These are phyloP conservation scores for Trichoderma hamatum DNA, from an alignment of 2,329 filamentous ascomycete genomes.

Conservation along the genomic window DNA sequence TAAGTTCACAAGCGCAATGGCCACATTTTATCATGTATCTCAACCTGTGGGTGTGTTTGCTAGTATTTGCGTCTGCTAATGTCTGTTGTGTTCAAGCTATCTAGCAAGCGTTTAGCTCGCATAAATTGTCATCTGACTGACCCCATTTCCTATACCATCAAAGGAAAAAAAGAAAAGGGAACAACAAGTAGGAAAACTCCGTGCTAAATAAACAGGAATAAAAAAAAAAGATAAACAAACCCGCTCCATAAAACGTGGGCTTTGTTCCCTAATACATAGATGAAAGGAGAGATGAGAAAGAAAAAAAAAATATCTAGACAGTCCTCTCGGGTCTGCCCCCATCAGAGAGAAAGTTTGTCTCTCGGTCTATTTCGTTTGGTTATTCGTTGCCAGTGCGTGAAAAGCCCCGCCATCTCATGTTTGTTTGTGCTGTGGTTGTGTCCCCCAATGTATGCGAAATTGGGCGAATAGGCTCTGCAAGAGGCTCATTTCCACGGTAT, in stretches of 20 bases:
- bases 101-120: conserved; percentile 12
- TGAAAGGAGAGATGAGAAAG: conserved; percentile 13
- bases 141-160: conserved; percentile 16
- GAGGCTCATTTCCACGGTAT: background rate
- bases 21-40: too few relatives aligned
- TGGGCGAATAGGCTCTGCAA: background rate
- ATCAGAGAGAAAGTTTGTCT: background rate
- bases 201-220: conserved; percentile 18
- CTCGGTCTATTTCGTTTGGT: background rate
- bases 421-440: background rate
- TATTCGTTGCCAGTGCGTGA: background rate
- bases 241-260: conserved; percentile 6
- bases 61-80: conserved; percentile 9
- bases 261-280: conserved; percentile 26
- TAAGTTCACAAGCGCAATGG: too few relatives aligned
- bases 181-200: conserved; percentile 15
- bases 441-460: background rate
- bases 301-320: background rate
- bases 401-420: background rate
- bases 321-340: background rate
- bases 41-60: conserved; percentile 8
- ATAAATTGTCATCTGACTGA: conserved; percentile 1
- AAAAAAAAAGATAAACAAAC: conserved; percentile 7
- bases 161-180: background rate
- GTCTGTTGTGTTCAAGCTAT: conserved; percentile 15